Evolutionary conservation across 352 stramenopile genomes (phyloP), one percentile per base, ranked within the genome.

Genomic region (Phytophthora fragariaefolia): DNA sequence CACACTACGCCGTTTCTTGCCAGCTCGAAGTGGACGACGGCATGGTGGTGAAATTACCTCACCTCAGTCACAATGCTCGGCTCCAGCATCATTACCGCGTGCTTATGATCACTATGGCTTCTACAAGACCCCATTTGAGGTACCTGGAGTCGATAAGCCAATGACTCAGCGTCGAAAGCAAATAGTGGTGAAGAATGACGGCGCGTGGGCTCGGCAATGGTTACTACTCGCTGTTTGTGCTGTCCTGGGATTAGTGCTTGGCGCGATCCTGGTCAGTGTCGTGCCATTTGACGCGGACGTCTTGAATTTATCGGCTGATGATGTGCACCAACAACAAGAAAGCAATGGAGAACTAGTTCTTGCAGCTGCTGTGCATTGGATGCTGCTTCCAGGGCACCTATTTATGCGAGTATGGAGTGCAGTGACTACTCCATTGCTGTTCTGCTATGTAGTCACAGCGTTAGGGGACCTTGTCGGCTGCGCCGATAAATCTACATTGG

Each of bases 361-460:
- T n/a, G 43, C 73, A 15, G 18, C 38, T 17, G 62, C 47, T 1
- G 63, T 61, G 2, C 70, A 61, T 18, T 89, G 80, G 80, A 49
- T 89, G 7, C 43, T 85, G 32, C 45, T 87, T 0, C 80, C 80
- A 6, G 77, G 76, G 0, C 61, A 73, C 22, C 59, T 89, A 7
- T 89, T 89, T 27, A 18, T 82, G 6, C 77, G 80, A 1, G 52
- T 74, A 1, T 89, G 80, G 80, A 78, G 68, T 45, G 82, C 75
- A 12, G 56, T 82, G 27, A 65, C 66, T 6, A 59, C 80, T 43
- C 69, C 75, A 6, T 68, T 89, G 46, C 45, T 87, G 3, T 64
- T 87, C 22, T 89, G 80, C 64, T 79, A 87, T 28, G 59, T 79
- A 0, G 56, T 74, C 17, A 87, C 78, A 18, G 71, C 73, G 17